Evolutionary conservation across 768 basidiomycete species (phyloP).

Genomic region (Clathrus columnatus): DNA sequence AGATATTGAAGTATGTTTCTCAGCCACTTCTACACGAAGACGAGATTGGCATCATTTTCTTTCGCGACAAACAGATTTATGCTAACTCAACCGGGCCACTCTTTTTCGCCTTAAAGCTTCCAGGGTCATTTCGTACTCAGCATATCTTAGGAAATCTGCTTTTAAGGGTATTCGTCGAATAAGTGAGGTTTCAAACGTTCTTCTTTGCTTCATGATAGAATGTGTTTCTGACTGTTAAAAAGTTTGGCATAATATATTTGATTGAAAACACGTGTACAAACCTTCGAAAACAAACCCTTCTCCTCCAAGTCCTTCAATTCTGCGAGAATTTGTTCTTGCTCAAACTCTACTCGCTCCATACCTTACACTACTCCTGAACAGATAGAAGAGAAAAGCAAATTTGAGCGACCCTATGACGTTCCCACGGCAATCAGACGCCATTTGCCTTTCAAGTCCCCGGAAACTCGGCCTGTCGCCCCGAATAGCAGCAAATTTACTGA

Average conservation of each 20-base stretch:
- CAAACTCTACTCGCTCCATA: slow-evolving; percentile 92
- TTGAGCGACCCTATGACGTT: too few species aligned
- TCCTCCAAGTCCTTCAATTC: slow-evolving; percentile 90
- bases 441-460: too few species aligned
- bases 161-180: slow-evolving; percentile 80
- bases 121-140: slow-evolving; percentile 83
- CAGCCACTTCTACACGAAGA: slow-evolving; percentile 32
- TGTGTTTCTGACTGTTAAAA: slow-evolving; percentile 61
- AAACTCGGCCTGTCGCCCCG: too few species aligned
- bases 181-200: slow-evolving; percentile 73
- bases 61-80: not conserved
- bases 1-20: slow-evolving; percentile 55
- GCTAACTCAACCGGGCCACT: slow-evolving; percentile 41
- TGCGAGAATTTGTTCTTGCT: slow-evolving; percentile 94
- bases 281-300: slow-evolving; percentile 75
- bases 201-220: slow-evolving; percentile 77
- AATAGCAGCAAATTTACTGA: too few species aligned
- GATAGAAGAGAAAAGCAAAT: too few species aligned
- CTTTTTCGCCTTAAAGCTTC: slow-evolving; percentile 75
- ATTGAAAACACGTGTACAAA: slow-evolving; percentile 25
- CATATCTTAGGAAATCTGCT: slow-evolving; percentile 83
- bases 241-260: slow-evolving; percentile 6
- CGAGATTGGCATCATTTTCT: too few species aligned
- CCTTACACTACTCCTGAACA: too few species aligned
- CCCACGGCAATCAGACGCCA: too few species aligned